Percentiles rank a stretch among this genome's conserved stretches.
phyloP scores from a whole-genome alignment of 2,329 filamentous ascomycete species.

The Paraphoma sp. region DNA sequence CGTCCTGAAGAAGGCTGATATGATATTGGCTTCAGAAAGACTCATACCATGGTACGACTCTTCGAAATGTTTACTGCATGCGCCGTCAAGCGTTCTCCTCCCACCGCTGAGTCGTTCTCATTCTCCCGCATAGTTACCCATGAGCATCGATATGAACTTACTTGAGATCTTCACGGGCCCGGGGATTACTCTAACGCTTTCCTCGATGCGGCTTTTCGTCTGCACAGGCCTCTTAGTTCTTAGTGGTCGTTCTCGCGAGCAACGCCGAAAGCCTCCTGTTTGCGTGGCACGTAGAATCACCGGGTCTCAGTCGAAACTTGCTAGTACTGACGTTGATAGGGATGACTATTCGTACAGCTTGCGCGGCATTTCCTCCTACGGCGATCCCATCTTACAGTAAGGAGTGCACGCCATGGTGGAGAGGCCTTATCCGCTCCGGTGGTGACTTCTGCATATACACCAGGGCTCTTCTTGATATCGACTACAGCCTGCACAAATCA shows the following conservation, averaged over 20 bases:
- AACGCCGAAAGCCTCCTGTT: constrained; percentile 22
- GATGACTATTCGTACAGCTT: constrained; percentile 13
- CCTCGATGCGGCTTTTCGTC: constrained; percentile 6
- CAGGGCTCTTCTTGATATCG: constrained; percentile 78
- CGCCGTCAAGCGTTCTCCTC: too few relatives aligned
- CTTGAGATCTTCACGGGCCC: neutral
- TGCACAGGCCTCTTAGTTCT: neutral
- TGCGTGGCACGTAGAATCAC: constrained; percentile 20
- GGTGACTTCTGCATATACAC: constrained; percentile 67
- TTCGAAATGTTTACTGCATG: too few relatives aligned
- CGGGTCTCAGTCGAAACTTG: neutral
- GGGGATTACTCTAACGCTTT: constrained; percentile 5
- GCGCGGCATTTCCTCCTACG: constrained; percentile 18
- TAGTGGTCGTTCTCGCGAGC: constrained; percentile 9
- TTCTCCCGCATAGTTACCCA: too few relatives aligned
- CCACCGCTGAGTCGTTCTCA: too few relatives aligned
- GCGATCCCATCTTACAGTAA: constrained; percentile 24
- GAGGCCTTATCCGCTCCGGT: constrained; percentile 67
- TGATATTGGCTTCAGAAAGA: neutral
- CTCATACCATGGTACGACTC: too few relatives aligned
- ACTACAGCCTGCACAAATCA: constrained; percentile 85
- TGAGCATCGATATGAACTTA: constrained; percentile 1
- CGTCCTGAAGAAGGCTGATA: neutral
- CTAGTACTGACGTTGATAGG: constrained; percentile 8
- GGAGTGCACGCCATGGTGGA: neutral